These are phyloP conservation scores for Tremellales sp. DNA, from an alignment of 1,284 basidiomycete genomes.

Conservation along the genomic window DNA sequence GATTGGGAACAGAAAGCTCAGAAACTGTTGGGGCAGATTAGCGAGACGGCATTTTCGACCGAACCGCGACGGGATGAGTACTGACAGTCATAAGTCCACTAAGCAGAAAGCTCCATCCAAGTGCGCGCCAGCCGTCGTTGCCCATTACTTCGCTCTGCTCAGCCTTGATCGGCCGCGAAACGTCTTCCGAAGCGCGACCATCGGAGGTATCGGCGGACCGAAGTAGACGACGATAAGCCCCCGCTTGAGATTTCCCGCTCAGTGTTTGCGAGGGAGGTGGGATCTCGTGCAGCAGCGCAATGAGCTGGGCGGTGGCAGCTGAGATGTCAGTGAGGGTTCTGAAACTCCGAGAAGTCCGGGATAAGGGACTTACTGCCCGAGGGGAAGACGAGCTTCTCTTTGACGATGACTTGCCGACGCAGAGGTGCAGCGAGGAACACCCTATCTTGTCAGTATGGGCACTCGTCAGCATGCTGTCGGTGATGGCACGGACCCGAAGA, in stretches of 20 bases:
- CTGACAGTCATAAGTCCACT: slow-evolving; percentile 69
- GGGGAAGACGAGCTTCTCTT: slow-evolving; percentile 89
- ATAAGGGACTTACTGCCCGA: slow-evolving; percentile 60
- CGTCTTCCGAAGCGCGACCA: slow-evolving; percentile 12
- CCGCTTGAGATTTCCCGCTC: slow-evolving; percentile 4
- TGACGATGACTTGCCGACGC: slow-evolving; percentile 89
- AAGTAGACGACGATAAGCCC: slow-evolving; percentile 30
- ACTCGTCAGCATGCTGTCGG: not conserved
- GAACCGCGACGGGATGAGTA: slow-evolving; percentile 6
- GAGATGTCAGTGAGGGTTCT: slow-evolving; percentile 3
- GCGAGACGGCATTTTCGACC: too few relatives aligned
- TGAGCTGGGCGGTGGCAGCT: slow-evolving; percentile 90
- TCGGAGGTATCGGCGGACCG: slow-evolving; percentile 22
- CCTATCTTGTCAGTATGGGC: slow-evolving; percentile 50
- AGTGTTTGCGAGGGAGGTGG: slow-evolving; percentile 26
- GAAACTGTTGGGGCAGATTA: slow-evolving; percentile 36
- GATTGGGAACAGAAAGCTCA: slow-evolving; percentile 78
- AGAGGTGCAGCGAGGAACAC: slow-evolving; percentile 92
- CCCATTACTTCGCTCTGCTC: slow-evolving; percentile 52
- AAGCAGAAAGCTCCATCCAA: slow-evolving; percentile 68
- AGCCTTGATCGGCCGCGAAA: slow-evolving; percentile 13
- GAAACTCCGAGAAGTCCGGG: not conserved
- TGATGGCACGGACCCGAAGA: slow-evolving; percentile 66
- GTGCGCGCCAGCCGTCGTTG: slow-evolving; percentile 64
- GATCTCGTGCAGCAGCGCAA: slow-evolving; percentile 74